Base-by-base conservation (phyloP, 257 asterid genomes). In the Nicotiana knightiana region DNA sequence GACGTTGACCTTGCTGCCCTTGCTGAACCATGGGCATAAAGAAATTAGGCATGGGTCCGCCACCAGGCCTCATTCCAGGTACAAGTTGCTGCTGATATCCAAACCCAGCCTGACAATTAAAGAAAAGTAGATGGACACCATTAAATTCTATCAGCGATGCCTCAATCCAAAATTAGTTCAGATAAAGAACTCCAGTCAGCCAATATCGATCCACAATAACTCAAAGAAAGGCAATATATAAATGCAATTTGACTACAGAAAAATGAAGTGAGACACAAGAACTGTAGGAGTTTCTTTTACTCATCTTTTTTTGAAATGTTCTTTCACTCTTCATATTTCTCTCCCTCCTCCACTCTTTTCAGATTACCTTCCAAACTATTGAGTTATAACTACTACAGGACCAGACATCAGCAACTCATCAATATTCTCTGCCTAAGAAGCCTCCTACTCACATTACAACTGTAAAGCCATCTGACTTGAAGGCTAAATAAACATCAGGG, bases 31-130 rank as follows among this genome's bases (percentile, higher is more conserved):
- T 21, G 66, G 98, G 98, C 89, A 93, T 24, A 82, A 92, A 94
- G 91, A 94, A 93, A 84, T 94, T 96, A 1, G 96, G 97, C 96
- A 94, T 88, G 62, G 94, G 94, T 61, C 90, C 93, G 67, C 95
- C 98, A 77, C 83, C 97, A 58, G 99, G 98, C 89, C 99, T 90
- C 97, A 94, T 90, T 51, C 97, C 97, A 46, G 99, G 99, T 81
- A 96, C 92, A 77, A 96, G 97, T 83, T 96, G 99, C 92, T 96
- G 99, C 80, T 94, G 99, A 87, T 96, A 96, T 66, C 98, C 99
- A 84, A 94, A 96, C 71, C 98, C 99, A 92, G 97, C 93, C 99
- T 93, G 91, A 33, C 68, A 80, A 81, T 35, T 33, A 67, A 81
- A 13, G 12, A 54, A 73, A 77, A 9, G 73, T 51, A 67, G 37